Percentiles rank a stretch among this genome's conserved stretches.
phyloP scores from a whole-genome alignment of 2,329 filamentous ascomycete genomes.

The Zasmidium angulare region DNA sequence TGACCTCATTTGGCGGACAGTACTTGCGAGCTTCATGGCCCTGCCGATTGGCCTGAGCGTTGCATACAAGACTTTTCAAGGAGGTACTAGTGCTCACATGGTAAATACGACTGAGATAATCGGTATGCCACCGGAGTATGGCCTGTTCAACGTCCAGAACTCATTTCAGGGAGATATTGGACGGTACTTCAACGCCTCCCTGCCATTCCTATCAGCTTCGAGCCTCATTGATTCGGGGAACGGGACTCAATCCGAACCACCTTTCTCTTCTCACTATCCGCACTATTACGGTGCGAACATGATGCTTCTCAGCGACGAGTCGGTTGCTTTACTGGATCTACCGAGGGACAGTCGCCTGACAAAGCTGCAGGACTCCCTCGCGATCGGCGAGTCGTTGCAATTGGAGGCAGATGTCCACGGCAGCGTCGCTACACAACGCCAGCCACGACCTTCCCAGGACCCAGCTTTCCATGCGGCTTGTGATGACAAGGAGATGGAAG shows the following conservation, averaged over 20 bases:
- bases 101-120: not conserved
- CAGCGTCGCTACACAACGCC: not conserved
- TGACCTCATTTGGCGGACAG: not conserved
- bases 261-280: not conserved
- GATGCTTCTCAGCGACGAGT: not conserved
- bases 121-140: not conserved
- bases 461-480: not conserved
- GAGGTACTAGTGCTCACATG: not conserved
- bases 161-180: not conserved
- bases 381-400: not conserved
- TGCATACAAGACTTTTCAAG: not conserved
- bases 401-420: not conserved
- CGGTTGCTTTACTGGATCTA: not conserved
- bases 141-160: not conserved
- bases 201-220: not conserved
- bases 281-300: not conserved
- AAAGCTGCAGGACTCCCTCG: not conserved
- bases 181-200: not conserved
- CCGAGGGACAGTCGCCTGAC: not conserved
- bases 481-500: not conserved
- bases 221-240: not conserved
- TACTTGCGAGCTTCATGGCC: not conserved
- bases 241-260: not conserved
- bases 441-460: not conserved
- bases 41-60: constrained; percentile 1